Evolutionary conservation across 1,284 basidiomycete species (phyloP).

Genomic region (Microbotryum lychnidis-dioicae): DNA sequence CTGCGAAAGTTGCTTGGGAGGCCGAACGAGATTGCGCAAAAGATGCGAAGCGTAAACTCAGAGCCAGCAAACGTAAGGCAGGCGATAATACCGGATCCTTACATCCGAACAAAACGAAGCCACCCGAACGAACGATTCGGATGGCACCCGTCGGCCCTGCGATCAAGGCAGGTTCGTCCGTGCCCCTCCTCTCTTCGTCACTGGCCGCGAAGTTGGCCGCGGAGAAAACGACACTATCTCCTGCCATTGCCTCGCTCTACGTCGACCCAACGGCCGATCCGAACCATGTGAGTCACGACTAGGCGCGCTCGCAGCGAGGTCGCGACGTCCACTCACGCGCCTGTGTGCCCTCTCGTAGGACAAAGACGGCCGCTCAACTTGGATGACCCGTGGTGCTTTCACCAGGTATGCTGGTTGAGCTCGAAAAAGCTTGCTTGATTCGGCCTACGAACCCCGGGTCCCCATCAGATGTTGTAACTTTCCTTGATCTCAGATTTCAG

Average conservation of each 20-base stretch:
- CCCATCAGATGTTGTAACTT: too few species aligned
- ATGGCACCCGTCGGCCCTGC: constrained; percentile 3
- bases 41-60: background rate
- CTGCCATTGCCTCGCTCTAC: constrained; percentile 26
- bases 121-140: background rate
- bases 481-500: too few species aligned
- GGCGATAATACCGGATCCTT: background rate
- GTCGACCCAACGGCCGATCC: background rate
- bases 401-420: constrained; percentile 19
- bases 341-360: constrained; percentile 10
- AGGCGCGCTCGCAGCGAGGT: too few species aligned
- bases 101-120: too few species aligned
- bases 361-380: constrained; percentile 26
- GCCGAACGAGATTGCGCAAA: background rate
- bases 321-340: background rate
- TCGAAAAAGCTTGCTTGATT: too few species aligned
- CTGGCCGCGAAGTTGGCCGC: constrained; percentile 29
- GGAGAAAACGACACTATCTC: constrained; percentile 26
- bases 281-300: constrained; percentile 16
- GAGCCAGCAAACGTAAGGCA: constrained; percentile 13
- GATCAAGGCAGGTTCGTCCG: constrained; percentile 23
- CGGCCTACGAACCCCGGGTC: too few species aligned
- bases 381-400: constrained; percentile 28
- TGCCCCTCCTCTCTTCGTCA: constrained; percentile 21
- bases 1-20: constrained; percentile 23